Base-by-base conservation (phyloP, 2,329 filamentous ascomycete genomes). In the Xylariaceae sp. region DNA sequence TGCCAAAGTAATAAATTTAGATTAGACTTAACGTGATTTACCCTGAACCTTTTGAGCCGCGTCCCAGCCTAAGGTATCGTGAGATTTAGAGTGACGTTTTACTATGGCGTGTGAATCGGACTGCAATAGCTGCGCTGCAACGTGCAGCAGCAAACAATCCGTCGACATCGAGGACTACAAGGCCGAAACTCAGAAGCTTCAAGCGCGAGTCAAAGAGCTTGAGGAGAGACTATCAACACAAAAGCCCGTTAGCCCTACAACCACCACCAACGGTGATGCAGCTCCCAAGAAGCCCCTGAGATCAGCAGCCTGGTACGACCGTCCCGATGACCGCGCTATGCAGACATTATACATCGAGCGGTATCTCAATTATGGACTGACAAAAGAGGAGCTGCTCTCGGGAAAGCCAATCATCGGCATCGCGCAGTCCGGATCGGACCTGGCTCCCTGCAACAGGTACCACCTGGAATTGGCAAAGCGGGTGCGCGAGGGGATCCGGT, bases 351-450 rank as follows among this genome's bases (percentile, higher is more conserved):
- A 81, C 60, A 72, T 78, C 50, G 78, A 81, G 60, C 73, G 78
- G 24, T 79, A 77, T 55, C 71, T 80, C 58, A 80, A 80, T 65
- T 79, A 74, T 46, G 78, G 78, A 6, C 64, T 80, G 37, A 80
- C 77, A 1, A 65, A 70, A 23, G 75, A 79, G 53, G 78, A 81
- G 63, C 69, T 81, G 20, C 74, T 74, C 63, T 76, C 75, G 2
- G 75, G 73, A 1, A 79, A 76, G 58, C 78, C 78, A 16, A 76
- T 80, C 57, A 77, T 81, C 57, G 78, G 78, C 35, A 81, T 80
- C 53, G 78, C 77, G 1, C 77, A 81, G 67, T 76, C 77, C 0
- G 78, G 78, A 3, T 80, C 77, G 4, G 78, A 81, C 57, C 63
- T 81, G 27, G 70, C 77, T 0, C 77, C 78, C 0, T 81, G 78